Conservation (phyloP, 345 rosid species). For the Alliaria petiolata region DNA sequence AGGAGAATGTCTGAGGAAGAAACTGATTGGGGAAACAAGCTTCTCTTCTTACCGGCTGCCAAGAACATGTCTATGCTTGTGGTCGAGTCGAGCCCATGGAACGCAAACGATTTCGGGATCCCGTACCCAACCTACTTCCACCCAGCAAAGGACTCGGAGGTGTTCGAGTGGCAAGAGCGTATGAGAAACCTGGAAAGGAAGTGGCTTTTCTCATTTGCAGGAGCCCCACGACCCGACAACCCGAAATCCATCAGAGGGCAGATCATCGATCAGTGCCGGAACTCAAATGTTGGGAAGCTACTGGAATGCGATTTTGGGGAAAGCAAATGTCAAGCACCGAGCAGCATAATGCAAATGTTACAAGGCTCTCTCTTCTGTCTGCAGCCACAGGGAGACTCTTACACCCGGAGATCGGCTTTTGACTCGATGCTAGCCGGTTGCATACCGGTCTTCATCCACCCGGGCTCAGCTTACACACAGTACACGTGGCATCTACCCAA, state of each 20-base stretch:
- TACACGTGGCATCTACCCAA: constrained; percentile 93
- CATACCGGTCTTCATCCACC: constrained; percentile 90
- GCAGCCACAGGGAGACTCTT: constrained; percentile 93
- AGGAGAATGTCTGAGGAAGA: constrained; percentile 73
- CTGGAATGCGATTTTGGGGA: constrained; percentile 88
- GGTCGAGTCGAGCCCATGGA: constrained; percentile 95
- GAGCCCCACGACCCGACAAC: constrained; percentile 80
- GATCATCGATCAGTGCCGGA: constrained; percentile 71
- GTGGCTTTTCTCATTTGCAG: constrained; percentile 93
- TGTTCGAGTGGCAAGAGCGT: constrained; percentile 74
- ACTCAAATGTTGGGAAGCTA: constrained; percentile 53
- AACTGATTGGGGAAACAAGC: constrained; percentile 86
- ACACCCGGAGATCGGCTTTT: constrained; percentile 83
- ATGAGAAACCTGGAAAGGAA: constrained; percentile 81
- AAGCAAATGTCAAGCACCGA: constrained; percentile 91
- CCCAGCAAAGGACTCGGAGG: constrained; percentile 81
- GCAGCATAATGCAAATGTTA: constrained; percentile 86
- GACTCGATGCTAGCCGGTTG: constrained; percentile 88
- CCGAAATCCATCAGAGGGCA: constrained; percentile 76
- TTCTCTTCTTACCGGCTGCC: constrained; percentile 78
- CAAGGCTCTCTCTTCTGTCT: constrained; percentile 79
- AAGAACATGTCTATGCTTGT: constrained; percentile 93
- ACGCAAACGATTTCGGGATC: constrained; percentile 84
- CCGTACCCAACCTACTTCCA: constrained; percentile 91
- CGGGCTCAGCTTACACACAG: constrained; percentile 86